These are phyloP conservation scores for Solanum ahanhuiri DNA, from an alignment of 257 asterid genomes.

Conservation along the genomic window DNA sequence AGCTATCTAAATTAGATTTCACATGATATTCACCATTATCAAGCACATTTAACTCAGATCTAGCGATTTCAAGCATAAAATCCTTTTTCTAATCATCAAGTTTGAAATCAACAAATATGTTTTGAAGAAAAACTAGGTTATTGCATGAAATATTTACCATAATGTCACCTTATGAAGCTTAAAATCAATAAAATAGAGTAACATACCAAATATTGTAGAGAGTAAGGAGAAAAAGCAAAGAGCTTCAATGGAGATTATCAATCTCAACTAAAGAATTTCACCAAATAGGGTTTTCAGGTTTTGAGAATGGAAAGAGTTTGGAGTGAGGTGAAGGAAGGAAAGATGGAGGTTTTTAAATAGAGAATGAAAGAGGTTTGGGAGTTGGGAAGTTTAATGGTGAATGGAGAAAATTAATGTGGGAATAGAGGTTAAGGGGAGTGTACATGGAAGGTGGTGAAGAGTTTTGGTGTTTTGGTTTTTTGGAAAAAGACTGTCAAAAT, in stretches of 20 bases:
- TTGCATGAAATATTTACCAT: neutral
- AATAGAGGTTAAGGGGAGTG: neutral
- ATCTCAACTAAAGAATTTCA: neutral
- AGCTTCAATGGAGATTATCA: neutral
- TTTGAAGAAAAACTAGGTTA: neutral
- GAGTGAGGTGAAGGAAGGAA: neutral
- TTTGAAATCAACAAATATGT: neutral
- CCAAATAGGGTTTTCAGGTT: neutral
- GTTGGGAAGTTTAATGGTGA: neutral
- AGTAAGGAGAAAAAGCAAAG: neutral
- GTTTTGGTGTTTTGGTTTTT: neutral
- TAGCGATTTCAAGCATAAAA: neutral
- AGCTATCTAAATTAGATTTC: neutral
- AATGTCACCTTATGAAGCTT: neutral
- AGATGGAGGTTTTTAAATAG: neutral
- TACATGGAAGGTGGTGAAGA: neutral
- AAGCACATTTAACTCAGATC: neutral
- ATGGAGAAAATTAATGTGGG: neutral
- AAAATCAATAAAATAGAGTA: neutral
- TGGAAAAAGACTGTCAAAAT: neutral
- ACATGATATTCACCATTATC: neutral
- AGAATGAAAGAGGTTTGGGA: neutral
- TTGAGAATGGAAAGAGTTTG: neutral
- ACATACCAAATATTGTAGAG: neutral
- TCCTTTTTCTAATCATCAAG: neutral